Conservation (phyloP, 495 filamentous ascomycete genomes). For the Penicillium canescens region DNA sequence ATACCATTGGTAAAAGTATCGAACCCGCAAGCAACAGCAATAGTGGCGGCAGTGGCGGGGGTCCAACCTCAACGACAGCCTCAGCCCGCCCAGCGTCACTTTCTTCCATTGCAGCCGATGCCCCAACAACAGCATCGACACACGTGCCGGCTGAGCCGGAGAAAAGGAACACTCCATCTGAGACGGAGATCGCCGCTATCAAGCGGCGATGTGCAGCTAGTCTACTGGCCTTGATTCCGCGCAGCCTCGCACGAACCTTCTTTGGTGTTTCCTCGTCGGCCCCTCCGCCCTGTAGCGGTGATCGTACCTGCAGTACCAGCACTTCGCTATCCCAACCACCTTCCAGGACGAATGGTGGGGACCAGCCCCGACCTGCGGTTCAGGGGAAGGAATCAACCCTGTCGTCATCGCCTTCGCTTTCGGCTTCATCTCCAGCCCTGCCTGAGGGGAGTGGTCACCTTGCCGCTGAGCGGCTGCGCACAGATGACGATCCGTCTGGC, state of each 20-base stretch:
- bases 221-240: constrained; percentile 50
- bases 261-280: constrained; percentile 30
- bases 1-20: constrained; percentile 17
- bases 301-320: constrained; percentile 30
- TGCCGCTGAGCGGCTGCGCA: constrained; percentile 9
- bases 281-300: constrained; percentile 14
- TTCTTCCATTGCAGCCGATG: constrained; percentile 1
- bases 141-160: constrained; percentile 2
- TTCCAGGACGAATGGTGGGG: constrained; percentile 3
- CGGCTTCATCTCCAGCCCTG: constrained; percentile 1
- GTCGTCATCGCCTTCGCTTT: constrained; percentile 7
- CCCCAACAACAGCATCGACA: constrained; percentile 5
- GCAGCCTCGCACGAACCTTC: constrained; percentile 37
- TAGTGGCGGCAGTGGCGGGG: constrained; percentile 22
- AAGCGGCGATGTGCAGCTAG: constrained; percentile 56
- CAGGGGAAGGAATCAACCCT: constrained; percentile 1
- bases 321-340: constrained; percentile 15
- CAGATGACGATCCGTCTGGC: constrained; percentile 20
- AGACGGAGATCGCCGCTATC: constrained; percentile 48
- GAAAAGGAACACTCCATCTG: constrained; percentile 21
- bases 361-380: constrained; percentile 5
- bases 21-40: not conserved
- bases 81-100: not conserved
- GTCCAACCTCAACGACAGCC: constrained; percentile 4
- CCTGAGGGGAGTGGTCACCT: not conserved